Evolutionary conservation across 2,329 filamentous ascomycete genomes (phyloP).

Genomic region (Hypocrella siamensis): DNA sequence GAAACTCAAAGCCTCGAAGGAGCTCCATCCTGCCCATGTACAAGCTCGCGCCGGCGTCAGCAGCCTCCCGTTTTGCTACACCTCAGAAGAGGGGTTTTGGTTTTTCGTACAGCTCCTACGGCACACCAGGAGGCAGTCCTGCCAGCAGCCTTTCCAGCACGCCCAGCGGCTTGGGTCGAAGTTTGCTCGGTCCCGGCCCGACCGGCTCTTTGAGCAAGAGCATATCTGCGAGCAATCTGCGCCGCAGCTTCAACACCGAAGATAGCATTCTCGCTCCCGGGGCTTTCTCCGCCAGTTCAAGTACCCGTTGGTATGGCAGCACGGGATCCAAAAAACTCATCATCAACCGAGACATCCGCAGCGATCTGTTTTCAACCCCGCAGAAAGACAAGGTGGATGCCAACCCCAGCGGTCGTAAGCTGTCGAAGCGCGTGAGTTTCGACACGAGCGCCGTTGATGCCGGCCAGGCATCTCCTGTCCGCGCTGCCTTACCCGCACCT

Average conservation of each 20-base stretch:
- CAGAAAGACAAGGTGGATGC: constrained; percentile 31
- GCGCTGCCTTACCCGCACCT: constrained; percentile 18
- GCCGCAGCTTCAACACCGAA: constrained; percentile 65
- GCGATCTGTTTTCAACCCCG: constrained; percentile 49
- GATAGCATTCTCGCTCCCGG: constrained; percentile 78
- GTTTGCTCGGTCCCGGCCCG: constrained; percentile 48
- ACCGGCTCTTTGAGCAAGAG: constrained; percentile 69
- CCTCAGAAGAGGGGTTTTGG: constrained; percentile 80
- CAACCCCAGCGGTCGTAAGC: constrained; percentile 31
- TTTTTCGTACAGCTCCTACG: constrained; percentile 86
- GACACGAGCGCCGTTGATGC: constrained; percentile 43
- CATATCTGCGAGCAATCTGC: constrained; percentile 73
- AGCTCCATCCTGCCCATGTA: constrained; percentile 71
- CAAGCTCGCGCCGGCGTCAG: constrained; percentile 62
- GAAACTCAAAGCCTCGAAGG: constrained; percentile 59
- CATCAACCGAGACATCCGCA: constrained; percentile 77
- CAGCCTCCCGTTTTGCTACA: constrained; percentile 64
- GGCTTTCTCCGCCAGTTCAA: constrained; percentile 59
- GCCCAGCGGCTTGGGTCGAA: constrained; percentile 50
- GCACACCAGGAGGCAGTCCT: constrained; percentile 57
- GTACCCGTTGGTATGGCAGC: constrained; percentile 48
- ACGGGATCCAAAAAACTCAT: constrained; percentile 74
- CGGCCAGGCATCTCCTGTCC: constrained; percentile 18
- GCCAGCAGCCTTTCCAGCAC: constrained; percentile 50
- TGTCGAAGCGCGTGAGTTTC: constrained; percentile 85